phyloP scores from a whole-genome alignment of 140 eudicot species.

The Stevia rebaudiana region DNA sequence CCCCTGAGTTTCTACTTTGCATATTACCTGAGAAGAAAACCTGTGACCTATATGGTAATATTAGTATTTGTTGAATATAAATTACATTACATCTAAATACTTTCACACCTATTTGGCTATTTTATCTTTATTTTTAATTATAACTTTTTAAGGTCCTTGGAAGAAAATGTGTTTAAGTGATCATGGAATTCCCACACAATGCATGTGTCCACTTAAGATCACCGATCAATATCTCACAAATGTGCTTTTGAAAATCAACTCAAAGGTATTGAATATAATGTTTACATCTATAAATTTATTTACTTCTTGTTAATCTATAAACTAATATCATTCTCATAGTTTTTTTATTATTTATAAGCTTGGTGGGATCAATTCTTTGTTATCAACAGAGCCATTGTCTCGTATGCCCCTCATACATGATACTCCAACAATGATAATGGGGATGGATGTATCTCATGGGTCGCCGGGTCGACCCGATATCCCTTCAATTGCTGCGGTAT shows the following conservation, averaged over 20 bases:
- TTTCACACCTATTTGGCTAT: background rate
- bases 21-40: constrained; percentile 80
- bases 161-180: constrained; percentile 70
- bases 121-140: background rate
- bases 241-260: constrained; percentile 75
- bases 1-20: constrained; percentile 81
- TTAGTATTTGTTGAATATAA: background rate
- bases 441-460: constrained; percentile 98
- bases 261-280: constrained; percentile 52
- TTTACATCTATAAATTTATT: background rate
- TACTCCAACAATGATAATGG: constrained; percentile 93
- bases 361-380: constrained; percentile 88
- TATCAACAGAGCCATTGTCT: constrained; percentile 59
- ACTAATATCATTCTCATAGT: background rate
- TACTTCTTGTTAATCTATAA: background rate
- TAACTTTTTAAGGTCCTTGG: constrained; percentile 75
- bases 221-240: constrained; percentile 83
- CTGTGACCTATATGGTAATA: constrained; percentile 74
- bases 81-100: constrained; percentile 1
- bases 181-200: constrained; percentile 73
- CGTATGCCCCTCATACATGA: constrained; percentile 59
- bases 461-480: constrained; percentile 70
- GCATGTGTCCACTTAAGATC: constrained; percentile 69
- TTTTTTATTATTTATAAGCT: constrained; percentile 39
- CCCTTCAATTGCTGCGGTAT: constrained; percentile 98